phyloP scores from a whole-genome alignment of 2,329 filamentous ascomycete genomes.

The Penicillium frequentans region DNA sequence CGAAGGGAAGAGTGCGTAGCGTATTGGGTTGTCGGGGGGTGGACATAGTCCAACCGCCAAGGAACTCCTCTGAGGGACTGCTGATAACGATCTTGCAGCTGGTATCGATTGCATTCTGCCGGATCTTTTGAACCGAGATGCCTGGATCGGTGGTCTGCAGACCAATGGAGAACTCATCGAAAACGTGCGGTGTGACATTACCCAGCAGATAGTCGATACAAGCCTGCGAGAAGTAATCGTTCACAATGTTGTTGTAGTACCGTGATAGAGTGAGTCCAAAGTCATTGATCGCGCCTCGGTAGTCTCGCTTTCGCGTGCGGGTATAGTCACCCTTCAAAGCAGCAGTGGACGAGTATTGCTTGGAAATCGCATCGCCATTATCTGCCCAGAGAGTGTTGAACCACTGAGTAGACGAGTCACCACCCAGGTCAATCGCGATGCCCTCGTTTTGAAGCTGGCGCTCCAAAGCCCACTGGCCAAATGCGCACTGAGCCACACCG shows the following conservation, averaged over 20 bases:
- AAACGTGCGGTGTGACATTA: constrained; percentile 79
- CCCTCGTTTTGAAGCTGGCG: constrained; percentile 73
- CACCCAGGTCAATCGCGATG: constrained; percentile 71
- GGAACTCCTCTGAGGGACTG: constrained; percentile 78
- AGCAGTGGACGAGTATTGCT: constrained; percentile 92
- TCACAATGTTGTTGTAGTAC: constrained; percentile 84
- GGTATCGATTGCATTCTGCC: constrained; percentile 86
- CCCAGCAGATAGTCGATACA: constrained; percentile 93
- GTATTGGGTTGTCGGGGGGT: constrained; percentile 72
- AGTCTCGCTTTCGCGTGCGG: constrained; percentile 83
- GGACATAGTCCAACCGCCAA: constrained; percentile 85
- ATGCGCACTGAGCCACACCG: constrained; percentile 92
- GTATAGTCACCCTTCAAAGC: constrained; percentile 98
- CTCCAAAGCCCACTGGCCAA: constrained; percentile 79
- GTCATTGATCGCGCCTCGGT: constrained; percentile 87
- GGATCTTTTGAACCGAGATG: constrained; percentile 78
- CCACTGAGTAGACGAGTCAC: constrained; percentile 80
- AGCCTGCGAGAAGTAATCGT: constrained; percentile 94
- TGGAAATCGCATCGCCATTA: constrained; percentile 93
- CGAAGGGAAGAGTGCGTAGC: constrained; percentile 70
- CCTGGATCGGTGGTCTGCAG: constrained; percentile 93
- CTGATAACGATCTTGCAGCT: constrained; percentile 83
- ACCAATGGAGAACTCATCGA: constrained; percentile 90
- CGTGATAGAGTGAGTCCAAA: constrained; percentile 79
- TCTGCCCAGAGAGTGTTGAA: constrained; percentile 98